These are phyloP conservation scores for Tricladium varicosporioides DNA, from an alignment of 2,329 filamentous ascomycete genomes.

Conservation along the genomic window DNA sequence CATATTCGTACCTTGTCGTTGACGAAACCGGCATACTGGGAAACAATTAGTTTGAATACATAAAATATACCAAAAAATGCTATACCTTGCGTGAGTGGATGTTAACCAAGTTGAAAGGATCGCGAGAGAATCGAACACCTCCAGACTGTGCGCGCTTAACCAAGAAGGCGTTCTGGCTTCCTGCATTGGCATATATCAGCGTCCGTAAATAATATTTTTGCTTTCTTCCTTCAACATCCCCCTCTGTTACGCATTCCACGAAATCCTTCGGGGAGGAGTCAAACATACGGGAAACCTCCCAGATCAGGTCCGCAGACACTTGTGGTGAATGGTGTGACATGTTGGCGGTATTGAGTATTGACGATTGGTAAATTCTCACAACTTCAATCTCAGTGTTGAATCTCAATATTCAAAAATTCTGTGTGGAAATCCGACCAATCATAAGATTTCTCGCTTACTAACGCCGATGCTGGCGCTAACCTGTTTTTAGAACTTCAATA, in stretches of 20 bases:
- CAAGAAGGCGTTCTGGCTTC: constrained; percentile 84
- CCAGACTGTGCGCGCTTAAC: constrained; percentile 82
- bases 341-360: constrained; percentile 20
- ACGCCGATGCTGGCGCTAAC: background rate
- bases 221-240: constrained; percentile 2
- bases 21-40: constrained; percentile 84
- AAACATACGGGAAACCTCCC: constrained; percentile 89
- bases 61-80: constrained; percentile 3
- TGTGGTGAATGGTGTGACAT: constrained; percentile 60
- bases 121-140: constrained; percentile 86
- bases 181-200: constrained; percentile 45
- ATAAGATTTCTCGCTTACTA: constrained; percentile 1
- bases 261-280: constrained; percentile 6
- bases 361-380: constrained; percentile 12
- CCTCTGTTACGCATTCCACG: background rate
- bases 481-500: background rate
- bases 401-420: constrained; percentile 12
- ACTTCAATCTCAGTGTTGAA: constrained; percentile 13
- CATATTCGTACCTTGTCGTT: constrained; percentile 76
- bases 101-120: constrained; percentile 92
- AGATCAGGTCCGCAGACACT: constrained; percentile 88
- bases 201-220: background rate
- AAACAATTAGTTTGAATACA: constrained; percentile 14
- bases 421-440: constrained; percentile 16
- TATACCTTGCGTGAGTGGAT: constrained; percentile 84